Evolutionary conservation across 2,329 filamentous ascomycete genomes (phyloP), one percentile per base, ranked within the genome.

Genomic region (Xylaria sp.): DNA sequence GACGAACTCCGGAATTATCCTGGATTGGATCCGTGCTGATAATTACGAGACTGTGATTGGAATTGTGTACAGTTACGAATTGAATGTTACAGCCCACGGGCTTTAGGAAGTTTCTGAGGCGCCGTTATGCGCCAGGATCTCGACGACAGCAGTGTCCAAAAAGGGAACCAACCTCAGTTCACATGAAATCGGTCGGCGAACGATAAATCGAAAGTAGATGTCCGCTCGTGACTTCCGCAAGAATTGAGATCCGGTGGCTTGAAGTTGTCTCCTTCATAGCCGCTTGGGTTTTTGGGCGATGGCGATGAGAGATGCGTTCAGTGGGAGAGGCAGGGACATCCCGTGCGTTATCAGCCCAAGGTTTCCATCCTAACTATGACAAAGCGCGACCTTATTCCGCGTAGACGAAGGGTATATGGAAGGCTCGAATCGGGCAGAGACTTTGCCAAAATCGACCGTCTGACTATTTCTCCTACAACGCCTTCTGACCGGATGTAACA

Each of bases 61-160:
- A n/a, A 52, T 74, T 7, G 63, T 69, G 2, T 72, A 74, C 41
- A 69, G 69, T 15, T 74, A 73, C n/a, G 72, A 70, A 57, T 57
- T 48, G 62, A 66, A 73, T 8, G 39, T 15, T 52, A 7, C 57
- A 34, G 15, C 44, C 31, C 8, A 34, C 51, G 12, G 6, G 10
- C 23, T 4, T 28, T 25, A 37, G 58, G 8, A 50, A 50, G 31
- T 15, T 3, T 20, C 52, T 41, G 34, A 8, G 37, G 13, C 20
- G 20, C 34, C 23, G 31, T 10, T 34, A 13, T 41, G 28, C 12
- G 9, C 25, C 46, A 46, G 20, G 60, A 64, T 48, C 31, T 59
- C 5, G 60, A 64, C 12, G 39, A 55, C 18, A 54, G 59, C 3
- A 34, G 28, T 7, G 28, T n/a, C 25, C 18, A 41, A 28, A 10